Base-by-base conservation (phyloP, 805 yeast genomes). In the Grigorovia jiainica region DNA sequence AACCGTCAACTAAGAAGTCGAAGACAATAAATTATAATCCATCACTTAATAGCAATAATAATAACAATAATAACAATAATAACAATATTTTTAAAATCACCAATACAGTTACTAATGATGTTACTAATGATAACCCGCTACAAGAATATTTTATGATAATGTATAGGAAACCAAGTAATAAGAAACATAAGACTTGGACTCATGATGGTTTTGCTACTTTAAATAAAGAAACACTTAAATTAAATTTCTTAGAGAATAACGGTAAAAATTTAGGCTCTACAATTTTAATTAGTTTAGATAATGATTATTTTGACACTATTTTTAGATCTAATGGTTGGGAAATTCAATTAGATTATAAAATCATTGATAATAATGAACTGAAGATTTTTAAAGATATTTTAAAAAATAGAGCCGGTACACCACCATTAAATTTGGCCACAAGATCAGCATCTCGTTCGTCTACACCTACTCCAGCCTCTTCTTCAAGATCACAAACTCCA, bases 131-230 rank as follows among this genome's bases (percentile, higher is more conserved):
- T 16, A 4, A 10, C 10, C 39, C 18, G 6, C 20, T 13, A 25
- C 25, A n/a, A 4, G 47, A 46, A 30, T 47, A 39, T 29, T 63
- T 56, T 38, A 49, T 52, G 11, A 75, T 78, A 5, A 71, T 84
- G 49, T 83, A 81, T 72, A 66, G 98, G 27, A 87, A 86, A 58
- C 69, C 70, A 34, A 68, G 90, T 0, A 69, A 65, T 25, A 86
- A 83, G 62, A 87, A 90, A 67, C 78, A 87, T 59, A 89, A 89
- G 57, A 79, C 87, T 0, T 92, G 98, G 98, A 94, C 86, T 42
- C 95, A 95, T 2, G 97, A 92, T 63, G 97, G 95, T 0, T 61
- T 64, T 27, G 64, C 82, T 13, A 51, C 62, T 0, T 55, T 70
- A 2, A 54, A 60, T n/a, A 47, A 40, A 10, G 47, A 47, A 13